phyloP scores from a whole-genome alignment of 2,329 filamentous ascomycete genomes.

The Fusarium agapanthi region DNA sequence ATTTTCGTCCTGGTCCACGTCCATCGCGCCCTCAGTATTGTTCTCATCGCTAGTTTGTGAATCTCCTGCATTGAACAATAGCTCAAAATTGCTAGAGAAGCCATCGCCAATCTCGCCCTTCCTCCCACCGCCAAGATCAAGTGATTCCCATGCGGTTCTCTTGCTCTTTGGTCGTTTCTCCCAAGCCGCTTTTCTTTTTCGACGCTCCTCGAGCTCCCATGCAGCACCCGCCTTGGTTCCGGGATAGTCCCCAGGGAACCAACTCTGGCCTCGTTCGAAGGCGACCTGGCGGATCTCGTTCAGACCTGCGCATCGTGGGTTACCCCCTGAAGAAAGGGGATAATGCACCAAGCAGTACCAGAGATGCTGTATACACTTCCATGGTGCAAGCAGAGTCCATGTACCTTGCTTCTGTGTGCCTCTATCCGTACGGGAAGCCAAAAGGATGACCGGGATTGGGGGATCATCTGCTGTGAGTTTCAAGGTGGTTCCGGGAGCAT shows the following conservation, averaged over 20 bases:
- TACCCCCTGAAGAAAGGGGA: slow-evolving; percentile 80
- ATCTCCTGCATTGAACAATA: slow-evolving; percentile 58
- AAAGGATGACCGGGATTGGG: slow-evolving; percentile 78
- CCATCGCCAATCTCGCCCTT: slow-evolving; percentile 86
- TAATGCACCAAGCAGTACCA: slow-evolving; percentile 90
- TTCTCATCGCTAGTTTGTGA: slow-evolving; percentile 15
- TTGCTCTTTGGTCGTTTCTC: slow-evolving; percentile 83
- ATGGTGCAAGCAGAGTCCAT: slow-evolving; percentile 88
- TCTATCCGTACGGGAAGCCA: slow-evolving; percentile 63
- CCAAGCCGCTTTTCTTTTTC: slow-evolving; percentile 83
- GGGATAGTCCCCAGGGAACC: slow-evolving; percentile 87
- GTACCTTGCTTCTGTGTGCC: slow-evolving; percentile 67
- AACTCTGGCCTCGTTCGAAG: slow-evolving; percentile 80
- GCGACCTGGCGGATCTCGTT: slow-evolving; percentile 80
- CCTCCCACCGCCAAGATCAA: slow-evolving; percentile 76
- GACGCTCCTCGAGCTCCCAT: slow-evolving; percentile 75
- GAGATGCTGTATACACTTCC: slow-evolving; percentile 85
- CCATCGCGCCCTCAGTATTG: slow-evolving; percentile 43
- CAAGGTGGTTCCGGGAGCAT: slow-evolving; percentile 70
- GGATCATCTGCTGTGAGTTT: slow-evolving; percentile 70
- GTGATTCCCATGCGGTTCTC: slow-evolving; percentile 75
- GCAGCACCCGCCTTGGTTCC: slow-evolving; percentile 79
- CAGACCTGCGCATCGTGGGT: slow-evolving; percentile 83
- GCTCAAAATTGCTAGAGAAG: slow-evolving; percentile 85
- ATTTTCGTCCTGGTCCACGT: slow-evolving; percentile 40